These are phyloP conservation scores for Abrus pulchellus DNA, from an alignment of 306 rosid genomes.

Conservation along the genomic window DNA sequence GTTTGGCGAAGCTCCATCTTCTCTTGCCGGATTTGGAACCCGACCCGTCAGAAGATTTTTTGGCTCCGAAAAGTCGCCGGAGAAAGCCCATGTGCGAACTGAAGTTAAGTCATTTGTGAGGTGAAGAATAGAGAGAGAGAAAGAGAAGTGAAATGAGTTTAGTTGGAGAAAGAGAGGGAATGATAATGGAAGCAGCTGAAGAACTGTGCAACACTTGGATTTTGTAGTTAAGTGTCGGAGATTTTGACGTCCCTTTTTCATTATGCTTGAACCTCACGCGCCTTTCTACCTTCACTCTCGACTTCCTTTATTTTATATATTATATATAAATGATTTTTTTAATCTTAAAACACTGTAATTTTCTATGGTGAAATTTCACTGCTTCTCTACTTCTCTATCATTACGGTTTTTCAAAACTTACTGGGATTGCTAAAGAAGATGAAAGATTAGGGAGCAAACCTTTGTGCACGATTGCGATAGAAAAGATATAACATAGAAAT, in stretches of 20 bases:
- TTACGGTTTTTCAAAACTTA: too few relatives aligned
- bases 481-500: neutral
- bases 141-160: neutral
- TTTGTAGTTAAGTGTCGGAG: constrained; percentile 41
- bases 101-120: constrained; percentile 49
- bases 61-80: constrained; percentile 85
- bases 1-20: constrained; percentile 59
- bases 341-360: neutral
- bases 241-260: constrained; percentile 37
- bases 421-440: neutral
- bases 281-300: constrained; percentile 10
- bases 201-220: constrained; percentile 29
- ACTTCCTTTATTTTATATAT: neutral
- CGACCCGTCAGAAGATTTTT: constrained; percentile 48
- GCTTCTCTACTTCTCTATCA: neutral
- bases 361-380: neutral
- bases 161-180: constrained; percentile 28
- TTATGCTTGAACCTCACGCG: constrained; percentile 5
- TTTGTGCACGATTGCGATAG: too few relatives aligned
- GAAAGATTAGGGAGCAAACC: neutral
- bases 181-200: constrained; percentile 7
- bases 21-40: constrained; percentile 44
- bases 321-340: too few relatives aligned
- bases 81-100: constrained; percentile 77
- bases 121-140: neutral